Evolutionary conservation across 768 basidiomycete species (phyloP), one percentile per base, ranked within the genome.

Genomic region (Agaricus subrufescens): DNA sequence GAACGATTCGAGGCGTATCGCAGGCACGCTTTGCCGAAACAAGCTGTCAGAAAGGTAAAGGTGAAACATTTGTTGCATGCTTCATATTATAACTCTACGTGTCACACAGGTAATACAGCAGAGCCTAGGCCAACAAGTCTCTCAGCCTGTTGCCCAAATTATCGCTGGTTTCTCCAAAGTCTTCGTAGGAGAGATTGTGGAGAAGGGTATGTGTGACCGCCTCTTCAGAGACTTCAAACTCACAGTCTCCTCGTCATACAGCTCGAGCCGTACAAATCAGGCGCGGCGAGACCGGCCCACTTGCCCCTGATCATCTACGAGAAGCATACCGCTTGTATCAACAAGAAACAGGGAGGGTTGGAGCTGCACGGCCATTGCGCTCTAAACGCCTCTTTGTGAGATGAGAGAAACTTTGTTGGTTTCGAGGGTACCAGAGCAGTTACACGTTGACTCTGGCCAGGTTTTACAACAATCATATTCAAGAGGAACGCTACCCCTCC

Each of bases 81-180:
- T 7, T 40, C 30, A 46, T 6, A 4, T 4, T 42, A n/a, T 15
- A 42, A 5, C 12, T 14, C 6, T 12, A n/a, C 19, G 3, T 42
- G 6, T 15, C n/a, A 29, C 51, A 5, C 58, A 94, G 91, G 84
- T 93, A 31, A 89, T 96, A 59, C 91, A 92, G 65, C 89, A 92
- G 69, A 81, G 83, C 1, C 74, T 86, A 0, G 86, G 86, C 14
- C 87, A 91, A 57, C 89, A 92, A 63, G 89, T 91, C 5, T 91
- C 91, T 3, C 85, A 87, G 62, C 89, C 91, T 3, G 89, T 95
- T 4, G 87, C 93, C 1, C 92, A 94, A 60, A 84, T 94, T 44
- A 87, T 95, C 2, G 91, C 92, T 4, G 94, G 94, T 58, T 89
- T 96, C 56, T 80, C 83, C 12, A 96, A 95, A 65, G 91, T 96